Base-by-base conservation (phyloP, 2,329 filamentous ascomycete genomes). In the Remersonia thermophila region DNA sequence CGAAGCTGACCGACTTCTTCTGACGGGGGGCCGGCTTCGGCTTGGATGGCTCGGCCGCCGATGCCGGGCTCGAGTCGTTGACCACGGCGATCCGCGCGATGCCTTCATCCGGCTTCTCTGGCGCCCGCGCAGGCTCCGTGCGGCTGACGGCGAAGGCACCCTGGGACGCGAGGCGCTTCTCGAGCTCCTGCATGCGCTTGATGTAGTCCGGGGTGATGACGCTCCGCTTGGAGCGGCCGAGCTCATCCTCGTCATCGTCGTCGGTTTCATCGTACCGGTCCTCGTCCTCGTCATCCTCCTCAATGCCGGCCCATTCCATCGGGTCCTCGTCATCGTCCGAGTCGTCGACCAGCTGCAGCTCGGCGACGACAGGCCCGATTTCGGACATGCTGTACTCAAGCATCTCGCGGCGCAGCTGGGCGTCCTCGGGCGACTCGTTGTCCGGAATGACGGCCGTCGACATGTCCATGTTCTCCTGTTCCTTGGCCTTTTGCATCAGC, bases 321-420 rank as follows among this genome's bases (percentile, higher is more conserved):
- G 61, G 58, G 13, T 67, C 64, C 27, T 59, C 59, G 7, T 71
- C 66, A n/a, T 75, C 67, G 13, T 67, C 61, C 2, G 63, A 62
- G n/a, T 66, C 64, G 16, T 87, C 79, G 43, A 93, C 84, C 2
- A 96, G 58, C 39, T 93, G 75, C 31, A 98, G 71, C 59, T 96
- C 86, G 12, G 91, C 91, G 12, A 98, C 91, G 3, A 98, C 83
- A 27, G 84, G 77, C 3, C 86, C 85, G 39, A 98, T 79, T 56
- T 96, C 89, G 30, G 80, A 79, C 58, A 94, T 69, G 42, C 83
- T 80, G 53, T 96, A 98, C 44, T 83, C 71, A 7, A 96, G 67
- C 87, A 98, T 96, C 51, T 95, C 79, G 39, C 79, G 74, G 5
- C 91, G 78, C 16, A 94, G 58, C 23, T 71, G 71, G 3, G 85